Conservation (phyloP, 2,329 filamentous ascomycete genomes). For the Teratosphaeria viscida region DNA sequence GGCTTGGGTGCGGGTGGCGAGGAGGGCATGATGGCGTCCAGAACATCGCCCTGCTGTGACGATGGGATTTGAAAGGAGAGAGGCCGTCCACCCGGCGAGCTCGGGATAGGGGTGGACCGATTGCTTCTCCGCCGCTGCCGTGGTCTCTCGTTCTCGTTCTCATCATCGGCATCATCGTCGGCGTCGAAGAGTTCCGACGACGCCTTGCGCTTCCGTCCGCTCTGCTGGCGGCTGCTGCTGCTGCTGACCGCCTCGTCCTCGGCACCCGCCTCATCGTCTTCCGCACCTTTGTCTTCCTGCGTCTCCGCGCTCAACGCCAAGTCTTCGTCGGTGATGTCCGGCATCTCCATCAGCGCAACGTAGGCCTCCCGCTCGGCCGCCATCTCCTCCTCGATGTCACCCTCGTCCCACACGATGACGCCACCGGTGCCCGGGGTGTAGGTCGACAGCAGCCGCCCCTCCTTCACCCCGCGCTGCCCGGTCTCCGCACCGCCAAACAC, state of each 20-base stretch:
- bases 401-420: conserved; percentile 90
- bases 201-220: conserved; percentile 62
- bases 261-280: conserved; percentile 36
- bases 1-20: conserved; percentile 48
- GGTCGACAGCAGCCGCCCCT: conserved; percentile 58
- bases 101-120: conserved; percentile 60
- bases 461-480: conserved; percentile 41
- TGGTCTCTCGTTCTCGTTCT: conserved; percentile 64
- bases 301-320: conserved; percentile 48
- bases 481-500: conserved; percentile 51
- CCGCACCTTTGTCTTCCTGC: conserved; percentile 48
- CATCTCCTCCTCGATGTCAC: conserved; percentile 82
- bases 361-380: conserved; percentile 68
- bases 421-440: conserved; percentile 76
- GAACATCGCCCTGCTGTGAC: background rate
- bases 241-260: conserved; percentile 27
- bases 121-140: conserved; percentile 80
- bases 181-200: conserved; percentile 55
- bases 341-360: conserved; percentile 79
- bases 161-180: conserved; percentile 50
- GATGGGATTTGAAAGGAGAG: conserved; percentile 32
- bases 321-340: conserved; percentile 68
- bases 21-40: conserved; percentile 29
- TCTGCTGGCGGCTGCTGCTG: conserved; percentile 21
- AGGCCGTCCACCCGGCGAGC: conserved; percentile 44